phyloP scores from a whole-genome alignment of 345 rosid genomes.

The Anastatica hierochuntica region DNA sequence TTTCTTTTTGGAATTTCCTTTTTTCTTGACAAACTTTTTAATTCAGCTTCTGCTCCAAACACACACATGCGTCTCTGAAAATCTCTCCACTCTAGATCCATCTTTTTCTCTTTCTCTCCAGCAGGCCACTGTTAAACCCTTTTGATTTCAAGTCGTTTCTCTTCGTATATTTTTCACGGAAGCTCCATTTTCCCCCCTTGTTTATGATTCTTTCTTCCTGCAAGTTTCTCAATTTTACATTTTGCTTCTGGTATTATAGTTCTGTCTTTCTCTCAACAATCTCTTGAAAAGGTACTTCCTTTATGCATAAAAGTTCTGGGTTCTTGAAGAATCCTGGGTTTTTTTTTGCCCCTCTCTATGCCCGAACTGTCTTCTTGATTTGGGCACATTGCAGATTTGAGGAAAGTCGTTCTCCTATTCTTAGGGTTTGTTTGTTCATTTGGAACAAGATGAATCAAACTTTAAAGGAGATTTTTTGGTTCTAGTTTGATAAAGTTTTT shows the following conservation, averaged over 20 bases:
- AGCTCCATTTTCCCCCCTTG: constrained; percentile 1
- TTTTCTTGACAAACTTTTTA: constrained; percentile 5
- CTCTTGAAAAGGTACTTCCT: constrained; percentile 17
- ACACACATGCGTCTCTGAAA: constrained; percentile 16
- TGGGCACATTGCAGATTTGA: constrained; percentile 4
- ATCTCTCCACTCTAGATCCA: constrained; percentile 35
- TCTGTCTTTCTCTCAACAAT: not conserved
- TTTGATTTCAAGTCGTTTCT: constrained; percentile 23
- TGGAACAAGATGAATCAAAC: constrained; percentile 1
- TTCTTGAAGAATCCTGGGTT: constrained; percentile 4
- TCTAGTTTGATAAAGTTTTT: constrained; percentile 14
- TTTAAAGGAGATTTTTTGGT: constrained; percentile 29
- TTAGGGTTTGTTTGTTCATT: constrained; percentile 15
- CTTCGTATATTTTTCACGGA: not conserved
- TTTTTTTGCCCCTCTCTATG: too few species aligned
- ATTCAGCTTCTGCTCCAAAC: constrained; percentile 7
- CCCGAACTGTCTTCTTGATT: constrained; percentile 8
- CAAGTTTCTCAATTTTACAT: constrained; percentile 5
- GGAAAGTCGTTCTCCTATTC: not conserved
- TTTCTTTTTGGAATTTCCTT: constrained; percentile 8
- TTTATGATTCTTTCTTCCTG: not conserved
- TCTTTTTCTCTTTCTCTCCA: constrained; percentile 13
- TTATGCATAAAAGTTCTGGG: constrained; percentile 7
- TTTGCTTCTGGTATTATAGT: not conserved
- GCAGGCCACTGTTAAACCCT: constrained; percentile 15